These are phyloP conservation scores for Penicillium odoratum DNA, from an alignment of 495 filamentous ascomycete genomes.

Conservation along the genomic window DNA sequence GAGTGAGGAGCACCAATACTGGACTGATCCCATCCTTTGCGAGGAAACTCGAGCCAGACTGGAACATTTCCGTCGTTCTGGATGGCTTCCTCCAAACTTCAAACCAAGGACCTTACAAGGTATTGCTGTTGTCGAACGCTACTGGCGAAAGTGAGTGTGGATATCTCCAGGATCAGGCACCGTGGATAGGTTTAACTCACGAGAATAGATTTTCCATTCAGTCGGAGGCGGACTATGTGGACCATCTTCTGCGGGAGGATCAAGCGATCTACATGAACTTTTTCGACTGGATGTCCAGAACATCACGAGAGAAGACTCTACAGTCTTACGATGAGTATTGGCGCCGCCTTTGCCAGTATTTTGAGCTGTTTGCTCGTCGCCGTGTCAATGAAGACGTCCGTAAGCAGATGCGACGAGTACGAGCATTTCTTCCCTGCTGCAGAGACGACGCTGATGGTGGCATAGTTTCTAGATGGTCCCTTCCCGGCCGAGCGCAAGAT, in stretches of 20 bases:
- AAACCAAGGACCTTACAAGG: slow-evolving; percentile 28
- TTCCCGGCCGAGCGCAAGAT: slow-evolving; percentile 8
- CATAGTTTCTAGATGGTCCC: slow-evolving; percentile 1
- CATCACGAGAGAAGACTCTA: slow-evolving; percentile 26
- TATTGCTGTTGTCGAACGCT: slow-evolving; percentile 27
- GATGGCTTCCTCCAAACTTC: slow-evolving; percentile 36
- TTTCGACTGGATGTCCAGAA: slow-evolving; percentile 35
- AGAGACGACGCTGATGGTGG: background rate
- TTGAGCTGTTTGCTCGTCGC: slow-evolving; percentile 24
- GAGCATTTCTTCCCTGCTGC: background rate
- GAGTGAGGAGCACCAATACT: slow-evolving; percentile 28
- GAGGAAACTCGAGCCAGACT: slow-evolving; percentile 33
- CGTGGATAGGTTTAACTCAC: slow-evolving; percentile 6
- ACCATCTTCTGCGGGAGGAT: slow-evolving; percentile 28
- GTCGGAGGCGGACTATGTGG: slow-evolving; percentile 28
- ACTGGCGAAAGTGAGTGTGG: slow-evolving; percentile 30
- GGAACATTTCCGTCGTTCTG: slow-evolving; percentile 25
- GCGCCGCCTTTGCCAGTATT: slow-evolving; percentile 29
- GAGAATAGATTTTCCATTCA: slow-evolving; percentile 32
- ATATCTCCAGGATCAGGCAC: background rate
- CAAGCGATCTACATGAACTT: slow-evolving; percentile 33
- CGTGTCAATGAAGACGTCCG: slow-evolving; percentile 18
- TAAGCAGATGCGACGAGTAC: slow-evolving; percentile 20
- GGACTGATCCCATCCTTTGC: slow-evolving; percentile 35
- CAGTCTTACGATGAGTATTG: slow-evolving; percentile 34